phyloP scores from a whole-genome alignment of 1,284 basidiomycete species.

The Cryptococcus sp. region DNA sequence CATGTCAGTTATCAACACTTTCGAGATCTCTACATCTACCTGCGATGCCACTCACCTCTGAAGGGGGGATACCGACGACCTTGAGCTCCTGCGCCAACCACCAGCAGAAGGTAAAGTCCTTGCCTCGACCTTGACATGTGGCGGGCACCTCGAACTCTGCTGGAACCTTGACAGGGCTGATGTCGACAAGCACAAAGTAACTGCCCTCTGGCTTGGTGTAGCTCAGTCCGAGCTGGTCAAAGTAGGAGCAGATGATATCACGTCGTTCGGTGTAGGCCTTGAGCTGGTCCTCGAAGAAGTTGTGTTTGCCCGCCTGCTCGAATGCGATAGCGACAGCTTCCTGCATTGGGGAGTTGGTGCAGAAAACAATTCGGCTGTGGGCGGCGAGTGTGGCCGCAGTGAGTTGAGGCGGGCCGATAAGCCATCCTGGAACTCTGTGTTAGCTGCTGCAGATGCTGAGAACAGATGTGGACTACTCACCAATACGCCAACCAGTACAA shows the following conservation, averaged over 20 bases:
- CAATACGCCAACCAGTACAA: constrained; percentile 96
- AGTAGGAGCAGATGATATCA: constrained; percentile 68
- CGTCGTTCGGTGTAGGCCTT: constrained; percentile 81
- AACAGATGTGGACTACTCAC: constrained; percentile 48
- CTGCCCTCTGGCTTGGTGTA: constrained; percentile 86
- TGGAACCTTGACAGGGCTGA: constrained; percentile 77
- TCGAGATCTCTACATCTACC: not conserved
- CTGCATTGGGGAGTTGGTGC: constrained; percentile 86
- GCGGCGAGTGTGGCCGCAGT: constrained; percentile 86
- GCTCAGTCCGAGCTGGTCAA: constrained; percentile 81
- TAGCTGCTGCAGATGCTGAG: not conserved
- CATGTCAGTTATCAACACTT: not conserved
- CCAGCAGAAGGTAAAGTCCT: constrained; percentile 90
- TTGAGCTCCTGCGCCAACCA: constrained; percentile 85
- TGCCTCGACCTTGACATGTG: constrained; percentile 73
- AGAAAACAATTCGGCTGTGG: constrained; percentile 92
- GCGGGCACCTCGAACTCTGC: constrained; percentile 75
- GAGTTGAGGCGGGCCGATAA: constrained; percentile 82
- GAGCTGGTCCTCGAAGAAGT: constrained; percentile 79
- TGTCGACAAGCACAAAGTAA: constrained; percentile 88
- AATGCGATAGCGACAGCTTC: constrained; percentile 88
- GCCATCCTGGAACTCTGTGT: constrained; percentile 62
- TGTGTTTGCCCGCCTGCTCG: constrained; percentile 68
- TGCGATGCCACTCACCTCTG: constrained; percentile 63
- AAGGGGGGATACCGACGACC: constrained; percentile 89